Evolutionary conservation across 2,329 filamentous ascomycete species (phyloP), one percentile per base, ranked within the genome.

Genomic region (Hysterium pulicare): DNA sequence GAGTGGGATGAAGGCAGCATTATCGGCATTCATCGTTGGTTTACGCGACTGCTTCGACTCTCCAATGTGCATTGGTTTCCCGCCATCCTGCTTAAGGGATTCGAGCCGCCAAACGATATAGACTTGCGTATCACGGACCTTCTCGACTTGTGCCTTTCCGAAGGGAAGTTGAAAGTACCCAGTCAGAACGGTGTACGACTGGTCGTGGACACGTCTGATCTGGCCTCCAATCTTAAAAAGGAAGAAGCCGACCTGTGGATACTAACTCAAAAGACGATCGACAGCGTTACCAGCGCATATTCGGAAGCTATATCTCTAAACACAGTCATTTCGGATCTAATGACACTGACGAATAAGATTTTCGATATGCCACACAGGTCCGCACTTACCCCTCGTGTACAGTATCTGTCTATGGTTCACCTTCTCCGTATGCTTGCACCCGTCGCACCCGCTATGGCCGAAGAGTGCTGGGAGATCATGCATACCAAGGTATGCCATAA

Each of bases 1-100:
- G 87, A 93, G 62, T 95, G 90, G 89, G 88, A 95, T 41, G 87
- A 88, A 58, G 72, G 77, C 31, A 91, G 90, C 63, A 91, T 95
- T 38, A 72, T 82, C 0, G 90, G 90, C 2, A 79, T 94, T 15
- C 85, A 86, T 38, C 79, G 90, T 40, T 95, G 90, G 90, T 75
- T 95, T 13, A 73, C 75, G 3, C 78, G 86, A 16, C 61, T 94
- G 13, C 71, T 83, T 62, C 79, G 82, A 33, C 68, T 84, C 23
- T 51, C 71, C 1, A 50, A 45, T 16, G 55, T 51, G 3, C 39
- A 39, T 6, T 49, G 48, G 17, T 44, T 53, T 59, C 26, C 69
- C 56, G 31, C 58, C 51, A 20, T 59, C 54, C 16, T 56, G 46
- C 9, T 55, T 0, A 58, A 58, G 1, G 28, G 9, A 1, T 61